Percentiles rank a stretch among this genome's conserved stretches.
Evolutionary conservation across 1,284 basidiomycete species (phyloP).

Genomic region (Xerocomus amazonicus): DNA sequence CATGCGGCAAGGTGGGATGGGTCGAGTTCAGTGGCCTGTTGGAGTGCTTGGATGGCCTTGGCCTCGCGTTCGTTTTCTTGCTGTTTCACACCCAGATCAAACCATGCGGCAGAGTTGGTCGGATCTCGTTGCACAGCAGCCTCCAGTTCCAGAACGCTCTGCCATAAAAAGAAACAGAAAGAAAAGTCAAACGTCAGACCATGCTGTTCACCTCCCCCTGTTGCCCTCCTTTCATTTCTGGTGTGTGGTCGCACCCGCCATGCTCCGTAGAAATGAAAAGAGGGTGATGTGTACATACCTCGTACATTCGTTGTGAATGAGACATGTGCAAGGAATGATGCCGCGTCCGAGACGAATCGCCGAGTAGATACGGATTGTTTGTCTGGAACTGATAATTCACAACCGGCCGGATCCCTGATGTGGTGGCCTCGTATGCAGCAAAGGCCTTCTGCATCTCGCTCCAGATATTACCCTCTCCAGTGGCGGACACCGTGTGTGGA

Average conservation of each 20-base stretch:
- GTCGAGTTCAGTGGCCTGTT: constrained; percentile 79
- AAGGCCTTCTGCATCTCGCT: constrained; percentile 73
- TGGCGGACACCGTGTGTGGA: constrained; percentile 4
- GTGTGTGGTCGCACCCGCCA: constrained; percentile 5
- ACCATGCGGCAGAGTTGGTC: constrained; percentile 77
- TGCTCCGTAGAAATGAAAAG: constrained; percentile 12
- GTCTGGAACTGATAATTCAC: constrained; percentile 73
- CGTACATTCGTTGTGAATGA: constrained; percentile 45
- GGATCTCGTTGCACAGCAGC: constrained; percentile 84
- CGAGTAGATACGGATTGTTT: constrained; percentile 77
- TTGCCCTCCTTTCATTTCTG: not conserved
- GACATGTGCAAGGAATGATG: constrained; percentile 53
- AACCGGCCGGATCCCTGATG: constrained; percentile 57
- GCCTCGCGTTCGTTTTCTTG: constrained; percentile 97
- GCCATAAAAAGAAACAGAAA: constrained; percentile 14
- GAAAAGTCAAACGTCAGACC: constrained; percentile 13
- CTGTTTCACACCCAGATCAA: constrained; percentile 91
- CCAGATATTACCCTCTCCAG: constrained; percentile 39
- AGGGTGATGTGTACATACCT: constrained; percentile 46
- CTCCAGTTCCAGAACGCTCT: constrained; percentile 89
- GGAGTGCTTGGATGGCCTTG: constrained; percentile 85
- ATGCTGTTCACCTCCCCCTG: constrained; percentile 4
- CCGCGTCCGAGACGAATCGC: constrained; percentile 50
- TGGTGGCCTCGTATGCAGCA: constrained; percentile 77
- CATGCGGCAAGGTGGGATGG: constrained; percentile 76